A percentile compares a stretch with the other conserved stretches of the same genome.
These are phyloP conservation scores for Haberlea rhodopensis DNA, from an alignment of 257 asterid species.

Conservation along the genomic window DNA sequence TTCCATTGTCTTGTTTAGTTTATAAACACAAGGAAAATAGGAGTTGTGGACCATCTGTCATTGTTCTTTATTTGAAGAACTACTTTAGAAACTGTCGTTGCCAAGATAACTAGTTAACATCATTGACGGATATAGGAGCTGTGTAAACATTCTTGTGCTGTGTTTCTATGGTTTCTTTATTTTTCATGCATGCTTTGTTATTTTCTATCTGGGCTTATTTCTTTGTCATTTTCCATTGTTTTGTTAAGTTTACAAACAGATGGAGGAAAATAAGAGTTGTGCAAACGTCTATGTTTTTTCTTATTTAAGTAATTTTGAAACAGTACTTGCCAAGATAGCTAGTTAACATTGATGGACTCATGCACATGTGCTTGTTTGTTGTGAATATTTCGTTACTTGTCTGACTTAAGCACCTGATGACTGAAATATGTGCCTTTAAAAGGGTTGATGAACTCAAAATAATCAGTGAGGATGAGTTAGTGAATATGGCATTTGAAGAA, in stretches of 20 bases:
- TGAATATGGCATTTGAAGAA: slow-evolving; percentile 71
- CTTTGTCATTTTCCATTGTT: not conserved
- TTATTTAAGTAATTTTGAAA: not conserved
- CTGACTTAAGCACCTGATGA: slow-evolving; percentile 12
- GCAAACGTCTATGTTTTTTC: not conserved
- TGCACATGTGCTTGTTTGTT: not conserved
- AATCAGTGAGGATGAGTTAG: slow-evolving; percentile 74
- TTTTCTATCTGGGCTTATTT: not conserved
- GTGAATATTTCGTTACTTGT: slow-evolving; percentile 6
- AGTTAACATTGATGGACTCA: not conserved
- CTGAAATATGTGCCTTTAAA: slow-evolving; percentile 23
- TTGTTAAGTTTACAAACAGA: not conserved
- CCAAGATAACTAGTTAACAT: not conserved
- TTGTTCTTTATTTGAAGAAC: too few relatives aligned
- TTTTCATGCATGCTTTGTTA: not conserved
- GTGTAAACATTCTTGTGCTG: slow-evolving; percentile 9
- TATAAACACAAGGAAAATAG: not conserved
- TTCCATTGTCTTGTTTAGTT: not conserved
- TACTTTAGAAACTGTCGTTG: too few relatives aligned
- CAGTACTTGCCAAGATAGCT: slow-evolving; percentile 2
- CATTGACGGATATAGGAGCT: not conserved
- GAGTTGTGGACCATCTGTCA: too few relatives aligned
- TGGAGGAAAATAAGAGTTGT: not conserved
- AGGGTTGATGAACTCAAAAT: slow-evolving; percentile 86
- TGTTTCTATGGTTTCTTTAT: not conserved